Conservation (phyloP, 495 filamentous ascomycete species). For the Poronia punctata region DNA sequence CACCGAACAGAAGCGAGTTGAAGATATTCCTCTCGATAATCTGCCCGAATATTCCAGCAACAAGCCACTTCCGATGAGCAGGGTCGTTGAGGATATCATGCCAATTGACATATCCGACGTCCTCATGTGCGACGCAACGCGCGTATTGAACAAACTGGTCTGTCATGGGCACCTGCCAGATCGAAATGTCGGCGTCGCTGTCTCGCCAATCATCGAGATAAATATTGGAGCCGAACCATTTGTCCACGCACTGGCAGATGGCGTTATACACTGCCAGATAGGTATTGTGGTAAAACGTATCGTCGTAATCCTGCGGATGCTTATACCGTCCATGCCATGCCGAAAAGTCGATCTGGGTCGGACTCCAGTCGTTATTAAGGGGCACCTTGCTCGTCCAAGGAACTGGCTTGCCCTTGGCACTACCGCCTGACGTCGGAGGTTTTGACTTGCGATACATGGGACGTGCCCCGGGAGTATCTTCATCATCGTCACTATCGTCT, state of each 20-base stretch:
- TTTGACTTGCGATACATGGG: too few species aligned
- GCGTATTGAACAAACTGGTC: slow-evolving; percentile 30
- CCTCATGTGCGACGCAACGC: slow-evolving; percentile 28
- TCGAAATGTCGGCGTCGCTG: not conserved
- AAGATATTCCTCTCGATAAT: slow-evolving; percentile 39
- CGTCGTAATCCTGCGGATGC: slow-evolving; percentile 18
- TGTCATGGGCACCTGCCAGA: slow-evolving; percentile 17
- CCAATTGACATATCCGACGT: slow-evolving; percentile 32
- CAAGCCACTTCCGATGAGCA: slow-evolving; percentile 30
- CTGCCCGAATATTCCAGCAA: slow-evolving; percentile 34
- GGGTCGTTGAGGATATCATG: slow-evolving; percentile 27
- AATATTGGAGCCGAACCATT: slow-evolving; percentile 15
- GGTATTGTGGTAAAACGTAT: slow-evolving; percentile 15
- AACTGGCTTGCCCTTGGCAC: not conserved
- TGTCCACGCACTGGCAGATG: slow-evolving; percentile 10
- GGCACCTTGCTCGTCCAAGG: not conserved
- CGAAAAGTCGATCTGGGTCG: slow-evolving; percentile 18
- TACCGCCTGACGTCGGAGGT: not conserved
- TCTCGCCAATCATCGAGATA: slow-evolving; percentile 3
- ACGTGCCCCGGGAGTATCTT: too few species aligned
- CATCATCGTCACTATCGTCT: too few species aligned
- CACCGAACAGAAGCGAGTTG: slow-evolving; percentile 39
- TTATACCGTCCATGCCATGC: slow-evolving; percentile 1
- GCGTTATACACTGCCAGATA: slow-evolving; percentile 11
- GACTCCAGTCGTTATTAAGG: slow-evolving; percentile 9